phyloP scores from a whole-genome alignment of 1,284 basidiomycete species.

The Termitomyces sp. region DNA sequence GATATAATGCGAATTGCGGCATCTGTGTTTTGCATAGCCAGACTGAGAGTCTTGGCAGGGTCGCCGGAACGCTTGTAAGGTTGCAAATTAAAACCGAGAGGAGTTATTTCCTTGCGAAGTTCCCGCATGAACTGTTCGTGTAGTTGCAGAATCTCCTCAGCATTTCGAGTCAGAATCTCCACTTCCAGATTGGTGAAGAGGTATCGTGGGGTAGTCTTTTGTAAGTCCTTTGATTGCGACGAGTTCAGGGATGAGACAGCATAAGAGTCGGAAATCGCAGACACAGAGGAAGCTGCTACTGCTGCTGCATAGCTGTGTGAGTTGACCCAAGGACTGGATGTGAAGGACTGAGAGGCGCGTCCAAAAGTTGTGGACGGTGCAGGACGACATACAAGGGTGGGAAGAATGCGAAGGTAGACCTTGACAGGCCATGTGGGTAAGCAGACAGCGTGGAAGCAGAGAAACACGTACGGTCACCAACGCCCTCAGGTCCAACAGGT shows the following conservation, averaged over 20 bases:
- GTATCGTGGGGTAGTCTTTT: constrained; percentile 33
- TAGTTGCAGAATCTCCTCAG: constrained; percentile 65
- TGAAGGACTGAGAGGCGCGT: constrained; percentile 39
- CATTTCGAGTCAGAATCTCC: constrained; percentile 63
- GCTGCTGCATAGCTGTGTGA: constrained; percentile 33
- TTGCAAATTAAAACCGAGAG: constrained; percentile 43
- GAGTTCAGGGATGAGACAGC: constrained; percentile 11
- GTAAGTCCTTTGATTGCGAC: constrained; percentile 29
- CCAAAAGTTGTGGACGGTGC: constrained; percentile 33
- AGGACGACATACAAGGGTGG: constrained; percentile 33
- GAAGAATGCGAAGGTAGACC: constrained; percentile 41
- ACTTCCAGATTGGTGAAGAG: constrained; percentile 53
- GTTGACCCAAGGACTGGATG: constrained; percentile 34
- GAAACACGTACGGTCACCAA: constrained; percentile 61
- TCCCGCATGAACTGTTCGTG: constrained; percentile 69
- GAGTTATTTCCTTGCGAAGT: constrained; percentile 50
- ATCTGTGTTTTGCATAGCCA: constrained; percentile 33
- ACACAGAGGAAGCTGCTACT: constrained; percentile 25
- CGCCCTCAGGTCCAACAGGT: constrained; percentile 70
- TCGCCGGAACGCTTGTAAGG: constrained; percentile 17
- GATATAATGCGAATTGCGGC: constrained; percentile 53
- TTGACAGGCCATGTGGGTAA: constrained; percentile 18
- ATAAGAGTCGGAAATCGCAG: constrained; percentile 22
- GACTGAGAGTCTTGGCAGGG: constrained; percentile 17
- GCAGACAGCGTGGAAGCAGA: not conserved